Conservation (phyloP, 768 basidiomycete genomes). For the Tricholomella constricta region DNA sequence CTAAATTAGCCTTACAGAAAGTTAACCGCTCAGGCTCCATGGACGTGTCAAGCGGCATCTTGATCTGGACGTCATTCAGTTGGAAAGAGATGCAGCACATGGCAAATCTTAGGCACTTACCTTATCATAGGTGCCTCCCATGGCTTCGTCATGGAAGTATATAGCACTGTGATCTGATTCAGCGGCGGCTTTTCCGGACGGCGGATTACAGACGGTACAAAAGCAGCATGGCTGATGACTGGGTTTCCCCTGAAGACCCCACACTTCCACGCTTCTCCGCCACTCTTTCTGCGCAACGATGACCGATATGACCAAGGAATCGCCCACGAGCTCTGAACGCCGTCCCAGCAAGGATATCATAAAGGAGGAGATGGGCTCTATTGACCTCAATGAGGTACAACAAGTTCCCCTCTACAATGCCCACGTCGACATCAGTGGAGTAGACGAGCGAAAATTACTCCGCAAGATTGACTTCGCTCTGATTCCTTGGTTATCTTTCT, state of each 20-base stretch:
- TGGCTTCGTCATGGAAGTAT: background rate
- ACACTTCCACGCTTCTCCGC: constrained; percentile 4
- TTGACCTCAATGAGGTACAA: constrained; percentile 21
- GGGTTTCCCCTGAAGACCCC: constrained; percentile 1
- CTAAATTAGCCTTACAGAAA: background rate
- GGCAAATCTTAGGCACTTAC: background rate
- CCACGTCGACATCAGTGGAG: constrained; percentile 56
- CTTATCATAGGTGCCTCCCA: constrained; percentile 4
- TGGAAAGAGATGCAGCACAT: constrained; percentile 1
- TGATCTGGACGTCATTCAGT: background rate
- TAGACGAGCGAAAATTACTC: constrained; percentile 71
- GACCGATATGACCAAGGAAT: constrained; percentile 10
- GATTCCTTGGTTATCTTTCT: constrained; percentile 70
- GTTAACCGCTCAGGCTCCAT: constrained; percentile 4
- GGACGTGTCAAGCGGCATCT: constrained; percentile 9
- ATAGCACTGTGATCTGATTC: background rate
- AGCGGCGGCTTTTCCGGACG: too few relatives aligned
- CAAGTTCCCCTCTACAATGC: constrained; percentile 40
- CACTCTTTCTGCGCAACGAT: constrained; percentile 9
- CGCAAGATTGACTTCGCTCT: constrained; percentile 70
- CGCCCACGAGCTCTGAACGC: constrained; percentile 16
- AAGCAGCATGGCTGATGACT: background rate
- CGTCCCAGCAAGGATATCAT: constrained; percentile 34
- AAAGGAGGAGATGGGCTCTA: constrained; percentile 31
- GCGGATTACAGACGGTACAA: constrained; percentile 3